Evolutionary conservation across 1,139 yeast species (phyloP).

Genomic region (Lodderomyces jiufengensis): DNA sequence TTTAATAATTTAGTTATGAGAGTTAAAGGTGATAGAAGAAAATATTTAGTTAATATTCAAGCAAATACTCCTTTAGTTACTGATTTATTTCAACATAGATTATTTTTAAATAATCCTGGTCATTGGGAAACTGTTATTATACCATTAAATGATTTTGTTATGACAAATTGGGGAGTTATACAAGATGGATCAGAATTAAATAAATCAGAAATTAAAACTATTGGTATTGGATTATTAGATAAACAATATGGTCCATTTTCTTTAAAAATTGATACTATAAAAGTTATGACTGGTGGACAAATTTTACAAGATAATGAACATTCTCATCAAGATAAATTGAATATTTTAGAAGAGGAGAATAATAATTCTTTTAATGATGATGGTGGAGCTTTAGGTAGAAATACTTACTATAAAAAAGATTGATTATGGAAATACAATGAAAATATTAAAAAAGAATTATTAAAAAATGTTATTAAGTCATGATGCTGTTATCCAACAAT

Average conservation of each 20-base stretch:
- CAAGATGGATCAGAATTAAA: conserved; percentile 65
- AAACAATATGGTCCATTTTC: conserved; percentile 75
- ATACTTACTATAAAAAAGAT: neutral
- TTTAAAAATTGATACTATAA: conserved; percentile 69
- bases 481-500: too few relatives aligned
- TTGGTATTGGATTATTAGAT: conserved; percentile 79
- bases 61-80: conserved; percentile 76
- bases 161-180: conserved; percentile 80
- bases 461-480: too few relatives aligned
- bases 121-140: conserved; percentile 82
- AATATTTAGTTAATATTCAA: conserved; percentile 76
- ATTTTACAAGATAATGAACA: conserved; percentile 35
- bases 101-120: conserved; percentile 71
- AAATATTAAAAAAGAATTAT: conserved; percentile 4
- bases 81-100: conserved; percentile 78
- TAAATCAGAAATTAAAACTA: conserved; percentile 61
- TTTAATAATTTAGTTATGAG: conserved; percentile 60
- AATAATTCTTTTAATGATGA: neutral
- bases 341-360: conserved; percentile 2
- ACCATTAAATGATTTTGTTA: conserved; percentile 72
- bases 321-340: conserved; percentile 15
- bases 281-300: conserved; percentile 60
- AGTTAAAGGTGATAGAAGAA: conserved; percentile 71
- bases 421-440: too few relatives aligned
- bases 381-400: conserved; percentile 5